A percentile compares a stretch with the other conserved stretches of the same genome.
phyloP scores from a whole-genome alignment of 768 basidiomycete genomes.

The Mycena vitilis region DNA sequence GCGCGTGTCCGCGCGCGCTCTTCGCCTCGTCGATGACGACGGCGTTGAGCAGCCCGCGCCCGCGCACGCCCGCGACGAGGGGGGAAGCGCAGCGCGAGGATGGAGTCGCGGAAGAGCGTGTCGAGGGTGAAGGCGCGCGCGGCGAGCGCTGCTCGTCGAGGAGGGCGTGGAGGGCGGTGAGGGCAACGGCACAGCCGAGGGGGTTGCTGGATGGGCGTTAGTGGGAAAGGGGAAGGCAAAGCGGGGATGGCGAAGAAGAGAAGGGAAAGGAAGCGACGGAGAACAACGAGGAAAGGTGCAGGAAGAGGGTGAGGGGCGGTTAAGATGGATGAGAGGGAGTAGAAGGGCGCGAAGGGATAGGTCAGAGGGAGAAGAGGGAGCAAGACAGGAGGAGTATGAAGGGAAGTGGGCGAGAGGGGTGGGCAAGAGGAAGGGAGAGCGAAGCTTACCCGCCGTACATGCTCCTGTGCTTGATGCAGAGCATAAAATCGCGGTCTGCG shows the following conservation, averaged over 20 bases:
- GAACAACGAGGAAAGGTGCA: too few relatives aligned
- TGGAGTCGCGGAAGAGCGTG: slow-evolving; percentile 76
- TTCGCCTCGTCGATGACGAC: slow-evolving; percentile 89
- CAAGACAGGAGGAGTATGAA: too few relatives aligned
- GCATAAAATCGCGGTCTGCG: slow-evolving; percentile 90
- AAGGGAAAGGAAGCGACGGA: neutral
- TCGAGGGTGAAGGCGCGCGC: slow-evolving; percentile 86
- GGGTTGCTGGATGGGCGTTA: slow-evolving; percentile 72
- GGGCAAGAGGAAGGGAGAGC: too few relatives aligned
- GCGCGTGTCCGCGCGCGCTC: slow-evolving; percentile 69
- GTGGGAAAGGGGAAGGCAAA: neutral
- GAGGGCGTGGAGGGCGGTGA: slow-evolving; percentile 92
- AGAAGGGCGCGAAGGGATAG: too few relatives aligned
- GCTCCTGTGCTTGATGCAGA: slow-evolving; percentile 92
- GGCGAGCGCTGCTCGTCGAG: slow-evolving; percentile 85
- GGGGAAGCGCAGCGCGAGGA: slow-evolving; percentile 74
- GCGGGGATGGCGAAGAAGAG: slow-evolving; percentile 24
- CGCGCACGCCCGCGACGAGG: slow-evolving; percentile 83
- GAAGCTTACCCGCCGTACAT: slow-evolving; percentile 90
- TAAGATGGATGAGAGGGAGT: too few relatives aligned
- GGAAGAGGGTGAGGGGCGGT: too few relatives aligned
- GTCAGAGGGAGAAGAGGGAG: too few relatives aligned
- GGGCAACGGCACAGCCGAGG: slow-evolving; percentile 94
- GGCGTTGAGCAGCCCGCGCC: slow-evolving; percentile 91
- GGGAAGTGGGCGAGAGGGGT: too few relatives aligned